phyloP scores from a whole-genome alignment of 306 rosid species.

The Ormosia emarginata region DNA sequence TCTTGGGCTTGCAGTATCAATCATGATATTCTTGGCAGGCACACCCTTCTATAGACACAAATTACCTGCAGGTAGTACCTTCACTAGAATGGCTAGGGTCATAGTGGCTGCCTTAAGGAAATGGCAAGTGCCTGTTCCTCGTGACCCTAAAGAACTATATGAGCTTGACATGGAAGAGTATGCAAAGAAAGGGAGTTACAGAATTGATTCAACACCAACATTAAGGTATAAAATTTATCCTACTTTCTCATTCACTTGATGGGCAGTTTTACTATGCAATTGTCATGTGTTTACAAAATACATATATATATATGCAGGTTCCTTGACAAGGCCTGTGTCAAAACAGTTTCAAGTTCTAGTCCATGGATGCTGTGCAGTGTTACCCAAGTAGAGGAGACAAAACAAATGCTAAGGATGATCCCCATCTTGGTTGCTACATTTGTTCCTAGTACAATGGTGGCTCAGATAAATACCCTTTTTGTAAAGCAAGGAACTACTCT shows the following conservation, averaged over 20 bases:
- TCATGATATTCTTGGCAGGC: constrained; percentile 61
- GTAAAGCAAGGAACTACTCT: constrained; percentile 79
- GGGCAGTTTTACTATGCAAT: background rate
- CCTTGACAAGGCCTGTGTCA: constrained; percentile 67
- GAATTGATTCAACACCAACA: constrained; percentile 56
- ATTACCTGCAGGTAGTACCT: constrained; percentile 68
- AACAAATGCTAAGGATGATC: constrained; percentile 74
- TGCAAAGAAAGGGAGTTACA: constrained; percentile 41
- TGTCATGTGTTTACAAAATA: background rate
- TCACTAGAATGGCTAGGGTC: constrained; percentile 58
- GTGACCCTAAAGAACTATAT: constrained; percentile 57
- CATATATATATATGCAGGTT: constrained; percentile 38
- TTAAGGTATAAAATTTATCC: constrained; percentile 43
- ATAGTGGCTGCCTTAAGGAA: constrained; percentile 62
- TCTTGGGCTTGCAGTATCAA: constrained; percentile 57
- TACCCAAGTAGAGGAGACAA: constrained; percentile 85
- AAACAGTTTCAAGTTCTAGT: constrained; percentile 30
- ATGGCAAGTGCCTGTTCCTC: constrained; percentile 42
- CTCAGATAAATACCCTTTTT: constrained; percentile 62
- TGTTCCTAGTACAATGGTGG: constrained; percentile 59
- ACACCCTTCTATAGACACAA: constrained; percentile 74
- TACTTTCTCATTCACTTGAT: background rate
- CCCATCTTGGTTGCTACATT: constrained; percentile 65
- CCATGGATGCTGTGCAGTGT: constrained; percentile 70
- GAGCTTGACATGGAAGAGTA: constrained; percentile 57